Evolutionary conservation across 257 asterid genomes (phyloP), one percentile per base, ranked within the genome.

Genomic region (Solanum appendiculatum): DNA sequence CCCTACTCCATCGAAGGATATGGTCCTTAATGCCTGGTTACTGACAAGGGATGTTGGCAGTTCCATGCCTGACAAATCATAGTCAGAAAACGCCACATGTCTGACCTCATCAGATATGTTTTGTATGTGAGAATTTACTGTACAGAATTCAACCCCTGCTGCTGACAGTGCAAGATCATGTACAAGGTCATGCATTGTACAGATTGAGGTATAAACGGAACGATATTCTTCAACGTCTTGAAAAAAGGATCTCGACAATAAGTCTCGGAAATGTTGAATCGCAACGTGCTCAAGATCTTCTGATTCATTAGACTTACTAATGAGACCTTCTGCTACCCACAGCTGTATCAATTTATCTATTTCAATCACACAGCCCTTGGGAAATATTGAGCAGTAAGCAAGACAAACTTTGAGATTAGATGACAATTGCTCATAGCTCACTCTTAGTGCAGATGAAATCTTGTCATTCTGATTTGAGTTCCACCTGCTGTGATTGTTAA

Each of bases 121-220:
- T 36, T 69, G 84, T 18, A 34, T 31, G 23, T 69, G 42, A 69
- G 77, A 69, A 7, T 31, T 31, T 69, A 69, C 2, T 31, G 77
- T 10, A 48, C 51, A 56, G 68, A 13, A 23, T 13, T 6, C 34
- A 23, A 46, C 9, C 8, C 75, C 56, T 34, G 56, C 64, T 66
- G 54, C 29, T 86, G 66, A n/a, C 60, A 6, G 36, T 54, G 85
- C 84, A 48, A 86, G n/a, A 86, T 86, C 70, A 46, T 86, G 87
- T 48, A 86, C 69, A 21, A 72, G 72, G 73, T 86, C 87, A 72
- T 72, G 82, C 51, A 60, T 9, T 60, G 14, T 60, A 60, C 68
- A 60, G 31, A 60, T 60, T 23, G 31, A 60, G n/a, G 68, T 60
- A 23, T 23, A 60, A 60, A 23, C 29, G 7, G 29, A 60, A 60